A percentile compares a stretch with the other conserved stretches of the same genome.
These are phyloP conservation scores for Hypoxylon sp. DNA, from an alignment of 2,329 filamentous ascomycete species.

Conservation along the genomic window DNA sequence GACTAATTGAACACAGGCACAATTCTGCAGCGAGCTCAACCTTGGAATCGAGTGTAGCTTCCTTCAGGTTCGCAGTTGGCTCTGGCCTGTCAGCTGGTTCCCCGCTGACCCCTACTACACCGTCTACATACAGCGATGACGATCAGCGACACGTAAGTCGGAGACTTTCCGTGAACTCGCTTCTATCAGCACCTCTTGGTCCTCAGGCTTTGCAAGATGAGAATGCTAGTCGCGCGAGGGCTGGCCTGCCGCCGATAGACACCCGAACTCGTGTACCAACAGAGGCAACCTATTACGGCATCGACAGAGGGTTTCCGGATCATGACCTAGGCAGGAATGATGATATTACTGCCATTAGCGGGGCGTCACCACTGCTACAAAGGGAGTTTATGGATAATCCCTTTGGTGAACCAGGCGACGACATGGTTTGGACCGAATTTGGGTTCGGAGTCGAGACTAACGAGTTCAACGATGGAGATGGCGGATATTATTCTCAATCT, in stretches of 20 bases:
- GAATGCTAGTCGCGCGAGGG: constrained; percentile 41
- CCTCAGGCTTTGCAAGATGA: constrained; percentile 45
- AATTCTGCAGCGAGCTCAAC: constrained; percentile 51
- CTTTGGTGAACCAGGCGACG: constrained; percentile 53
- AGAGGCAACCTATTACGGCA: constrained; percentile 70
- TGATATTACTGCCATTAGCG: constrained; percentile 74
- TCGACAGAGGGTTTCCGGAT: constrained; percentile 78
- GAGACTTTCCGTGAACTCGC: constrained; percentile 73
- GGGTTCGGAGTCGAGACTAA: constrained; percentile 61
- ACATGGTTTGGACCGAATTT: constrained; percentile 57
- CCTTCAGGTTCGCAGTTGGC: constrained; percentile 45
- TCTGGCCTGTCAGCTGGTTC: constrained; percentile 50
- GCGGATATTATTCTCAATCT: constrained; percentile 77
- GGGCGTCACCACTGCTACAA: constrained; percentile 50
- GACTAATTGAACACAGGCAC: constrained; percentile 45
- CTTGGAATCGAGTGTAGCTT: constrained; percentile 47
- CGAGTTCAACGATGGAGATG: constrained; percentile 67
- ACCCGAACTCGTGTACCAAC: constrained; percentile 46
- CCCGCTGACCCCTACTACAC: constrained; percentile 58
- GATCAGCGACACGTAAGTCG: constrained; percentile 48
- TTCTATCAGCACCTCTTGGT: constrained; percentile 67
- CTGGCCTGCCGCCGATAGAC: constrained; percentile 46
- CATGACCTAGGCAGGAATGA: constrained; percentile 78
- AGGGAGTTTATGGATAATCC: constrained; percentile 46
- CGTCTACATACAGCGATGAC: constrained; percentile 56